Percentiles rank a stretch among this genome's conserved stretches.
phyloP scores from a whole-genome alignment of 2,329 filamentous ascomycete genomes.

The Arthrobotrys pseudoclavata region DNA sequence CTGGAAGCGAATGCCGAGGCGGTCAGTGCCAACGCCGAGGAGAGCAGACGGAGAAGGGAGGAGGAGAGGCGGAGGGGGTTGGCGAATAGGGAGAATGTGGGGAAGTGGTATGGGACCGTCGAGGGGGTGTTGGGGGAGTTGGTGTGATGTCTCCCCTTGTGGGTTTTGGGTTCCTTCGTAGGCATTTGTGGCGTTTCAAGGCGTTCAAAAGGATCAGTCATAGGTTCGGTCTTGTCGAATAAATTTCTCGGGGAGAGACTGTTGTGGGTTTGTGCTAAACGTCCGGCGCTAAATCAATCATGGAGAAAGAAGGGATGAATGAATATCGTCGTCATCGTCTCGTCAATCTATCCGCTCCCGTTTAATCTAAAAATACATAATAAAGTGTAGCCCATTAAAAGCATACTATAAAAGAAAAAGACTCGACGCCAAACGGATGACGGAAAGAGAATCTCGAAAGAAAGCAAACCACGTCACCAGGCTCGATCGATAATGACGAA shows the following conservation, averaged over 20 bases:
- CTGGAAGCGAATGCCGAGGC: conserved; percentile 77
- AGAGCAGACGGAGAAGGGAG: conserved; percentile 78
- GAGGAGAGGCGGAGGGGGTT: conserved; percentile 75
- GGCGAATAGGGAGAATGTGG: conserved; percentile 81
- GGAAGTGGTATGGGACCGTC: conserved; percentile 80
- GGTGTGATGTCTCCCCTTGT: conserved; percentile 4
- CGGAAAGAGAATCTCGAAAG: conserved; percentile 19
- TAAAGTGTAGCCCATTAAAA: conserved; percentile 8
- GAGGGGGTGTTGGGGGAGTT: conserved; percentile 67
- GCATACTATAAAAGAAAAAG: conserved; percentile 14
- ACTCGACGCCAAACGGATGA: conserved; percentile 21
- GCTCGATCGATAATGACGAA: conserved; percentile 1
- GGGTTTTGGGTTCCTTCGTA: neutral
- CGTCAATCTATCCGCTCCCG: conserved; percentile 10
- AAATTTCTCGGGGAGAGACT: too few relatives aligned
- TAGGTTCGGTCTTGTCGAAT: neutral
- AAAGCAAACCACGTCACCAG: conserved; percentile 13
- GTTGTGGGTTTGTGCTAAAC: too few relatives aligned
- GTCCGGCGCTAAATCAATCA: neutral
- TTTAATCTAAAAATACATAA: conserved; percentile 51
- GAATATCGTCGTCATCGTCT: conserved; percentile 2
- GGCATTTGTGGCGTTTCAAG: conserved; percentile 24
- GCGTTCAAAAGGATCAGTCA: neutral
- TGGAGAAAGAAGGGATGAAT: neutral
- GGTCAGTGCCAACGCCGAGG: conserved; percentile 76